Conservation (phyloP, 2,329 filamentous ascomycete species). For the Leptoxyphium fumago region DNA sequence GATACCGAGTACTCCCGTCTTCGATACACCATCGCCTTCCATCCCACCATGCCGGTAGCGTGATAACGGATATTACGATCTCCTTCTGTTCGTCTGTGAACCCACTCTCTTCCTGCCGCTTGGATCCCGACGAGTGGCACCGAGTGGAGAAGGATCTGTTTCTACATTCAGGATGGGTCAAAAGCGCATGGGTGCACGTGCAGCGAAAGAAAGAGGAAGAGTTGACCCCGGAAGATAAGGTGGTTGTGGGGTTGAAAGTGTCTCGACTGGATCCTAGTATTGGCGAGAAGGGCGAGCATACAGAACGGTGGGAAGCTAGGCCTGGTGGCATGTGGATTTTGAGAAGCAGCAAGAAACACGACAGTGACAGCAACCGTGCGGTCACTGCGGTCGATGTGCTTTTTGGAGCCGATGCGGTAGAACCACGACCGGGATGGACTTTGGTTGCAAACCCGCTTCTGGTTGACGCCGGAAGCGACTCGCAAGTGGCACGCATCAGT, state of each 20-base stretch:
- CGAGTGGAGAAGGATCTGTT: slow-evolving; percentile 83
- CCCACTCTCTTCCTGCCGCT: slow-evolving; percentile 46
- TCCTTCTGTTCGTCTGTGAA: slow-evolving; percentile 63
- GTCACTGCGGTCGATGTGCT: slow-evolving; percentile 75
- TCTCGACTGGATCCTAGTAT: slow-evolving; percentile 54
- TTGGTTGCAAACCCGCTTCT: slow-evolving; percentile 61
- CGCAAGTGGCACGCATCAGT: slow-evolving; percentile 59
- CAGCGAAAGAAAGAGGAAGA: slow-evolving; percentile 78
- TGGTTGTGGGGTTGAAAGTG: slow-evolving; percentile 66
- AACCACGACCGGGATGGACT: slow-evolving; percentile 75
- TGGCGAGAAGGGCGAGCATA: slow-evolving; percentile 39
- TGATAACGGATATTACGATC: slow-evolving; percentile 75
- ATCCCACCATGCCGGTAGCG: slow-evolving; percentile 65
- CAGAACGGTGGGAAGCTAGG: slow-evolving; percentile 62
- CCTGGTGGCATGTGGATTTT: slow-evolving; percentile 71
- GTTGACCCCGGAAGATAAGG: slow-evolving; percentile 55
- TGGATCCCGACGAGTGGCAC: slow-evolving; percentile 62
- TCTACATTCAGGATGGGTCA: slow-evolving; percentile 57
- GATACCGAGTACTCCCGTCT: slow-evolving; percentile 72
- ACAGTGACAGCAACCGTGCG: slow-evolving; percentile 58
- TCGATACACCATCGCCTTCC: slow-evolving; percentile 79
- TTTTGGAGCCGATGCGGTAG: slow-evolving; percentile 81
- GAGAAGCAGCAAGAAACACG: slow-evolving; percentile 54
- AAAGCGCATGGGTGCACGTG: slow-evolving; percentile 67
- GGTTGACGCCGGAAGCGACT: slow-evolving; percentile 46